A percentile compares a stretch with the other conserved stretches of the same genome.
These are phyloP conservation scores for Yamadazyma phyllophila DNA, from an alignment of 805 yeast genomes.

Conservation along the genomic window DNA sequence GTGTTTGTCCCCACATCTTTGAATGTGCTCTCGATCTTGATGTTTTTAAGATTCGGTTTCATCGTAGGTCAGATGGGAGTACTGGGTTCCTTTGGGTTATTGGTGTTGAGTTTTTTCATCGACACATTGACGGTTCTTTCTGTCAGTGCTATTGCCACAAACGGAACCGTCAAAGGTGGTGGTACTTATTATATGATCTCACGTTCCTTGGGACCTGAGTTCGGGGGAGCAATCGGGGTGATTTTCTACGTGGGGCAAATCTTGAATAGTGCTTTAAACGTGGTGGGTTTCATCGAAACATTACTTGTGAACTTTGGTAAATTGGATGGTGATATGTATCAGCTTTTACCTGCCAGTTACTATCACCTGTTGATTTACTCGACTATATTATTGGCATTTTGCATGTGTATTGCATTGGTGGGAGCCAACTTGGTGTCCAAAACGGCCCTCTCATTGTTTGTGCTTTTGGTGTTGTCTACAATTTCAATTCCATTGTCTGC, in stretches of 20 bases:
- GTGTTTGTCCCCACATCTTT: slow-evolving; percentile 92
- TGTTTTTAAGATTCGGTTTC: slow-evolving; percentile 95
- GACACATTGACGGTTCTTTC: slow-evolving; percentile 84
- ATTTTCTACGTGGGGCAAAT: slow-evolving; percentile 95
- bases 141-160: slow-evolving; percentile 93
- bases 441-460: slow-evolving; percentile 74
- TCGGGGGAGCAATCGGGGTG: slow-evolving; percentile 96
- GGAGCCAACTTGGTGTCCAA: slow-evolving; percentile 81
- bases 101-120: slow-evolving; percentile 73
- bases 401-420: slow-evolving; percentile 73
- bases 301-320: slow-evolving; percentile 74
- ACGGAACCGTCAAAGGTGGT: slow-evolving; percentile 96
- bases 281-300: slow-evolving; percentile 94
- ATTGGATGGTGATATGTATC: slow-evolving; percentile 51
- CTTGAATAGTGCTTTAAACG: slow-evolving; percentile 85
- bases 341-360: slow-evolving; percentile 65
- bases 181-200: slow-evolving; percentile 98
- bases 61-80: slow-evolving; percentile 94
- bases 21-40: slow-evolving; percentile 88
- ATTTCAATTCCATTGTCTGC: slow-evolving; percentile 80
- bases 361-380: slow-evolving; percentile 72
- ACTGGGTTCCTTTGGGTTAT: slow-evolving; percentile 65
- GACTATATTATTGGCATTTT: slow-evolving; percentile 61
- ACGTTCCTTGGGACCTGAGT: slow-evolving; percentile 93
- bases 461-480: slow-evolving; percentile 66